Conservation (phyloP, 345 rosid genomes). For the Noccaea bulbosa region DNA sequence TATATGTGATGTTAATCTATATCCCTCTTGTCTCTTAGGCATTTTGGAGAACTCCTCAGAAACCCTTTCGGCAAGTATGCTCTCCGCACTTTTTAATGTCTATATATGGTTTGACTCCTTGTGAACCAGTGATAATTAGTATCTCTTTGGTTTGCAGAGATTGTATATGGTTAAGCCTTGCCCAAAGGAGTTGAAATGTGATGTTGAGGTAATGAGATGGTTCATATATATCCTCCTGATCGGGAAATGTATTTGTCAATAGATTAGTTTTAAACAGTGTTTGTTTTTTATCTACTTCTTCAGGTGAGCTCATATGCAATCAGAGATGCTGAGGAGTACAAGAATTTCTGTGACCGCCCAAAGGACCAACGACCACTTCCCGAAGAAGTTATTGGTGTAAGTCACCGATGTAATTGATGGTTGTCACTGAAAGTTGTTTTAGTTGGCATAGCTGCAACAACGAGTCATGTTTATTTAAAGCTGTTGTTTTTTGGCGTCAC, state of each 20-base stretch:
- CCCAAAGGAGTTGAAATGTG: slow-evolving; percentile 84
- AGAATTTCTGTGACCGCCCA: slow-evolving; percentile 81
- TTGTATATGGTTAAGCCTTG: slow-evolving; percentile 88
- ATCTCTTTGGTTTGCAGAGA: slow-evolving; percentile 55
- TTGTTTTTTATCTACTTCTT: not conserved
- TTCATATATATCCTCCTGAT: not conserved
- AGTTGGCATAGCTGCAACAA: not conserved
- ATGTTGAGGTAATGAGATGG: slow-evolving; percentile 69
- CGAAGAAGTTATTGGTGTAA: slow-evolving; percentile 89
- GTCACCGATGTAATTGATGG: slow-evolving; percentile 27
- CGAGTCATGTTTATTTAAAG: not conserved
- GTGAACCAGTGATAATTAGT: not conserved
- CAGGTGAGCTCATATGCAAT: slow-evolving; percentile 76
- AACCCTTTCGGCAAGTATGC: slow-evolving; percentile 86
- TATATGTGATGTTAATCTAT: not conserved
- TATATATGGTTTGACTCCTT: not conserved
- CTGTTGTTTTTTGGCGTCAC: not conserved
- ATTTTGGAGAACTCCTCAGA: slow-evolving; percentile 86
- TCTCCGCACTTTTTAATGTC: not conserved
- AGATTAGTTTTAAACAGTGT: not conserved
- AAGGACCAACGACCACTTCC: slow-evolving; percentile 85
- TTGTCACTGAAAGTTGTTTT: not conserved
- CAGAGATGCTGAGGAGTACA: slow-evolving; percentile 88
- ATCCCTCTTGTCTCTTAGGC: slow-evolving; percentile 48
- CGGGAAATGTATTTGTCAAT: not conserved